A percentile compares a stretch with the other conserved stretches of the same genome.
These are phyloP conservation scores for Trifolium repens DNA, from an alignment of 306 rosid species.

Conservation along the genomic window DNA sequence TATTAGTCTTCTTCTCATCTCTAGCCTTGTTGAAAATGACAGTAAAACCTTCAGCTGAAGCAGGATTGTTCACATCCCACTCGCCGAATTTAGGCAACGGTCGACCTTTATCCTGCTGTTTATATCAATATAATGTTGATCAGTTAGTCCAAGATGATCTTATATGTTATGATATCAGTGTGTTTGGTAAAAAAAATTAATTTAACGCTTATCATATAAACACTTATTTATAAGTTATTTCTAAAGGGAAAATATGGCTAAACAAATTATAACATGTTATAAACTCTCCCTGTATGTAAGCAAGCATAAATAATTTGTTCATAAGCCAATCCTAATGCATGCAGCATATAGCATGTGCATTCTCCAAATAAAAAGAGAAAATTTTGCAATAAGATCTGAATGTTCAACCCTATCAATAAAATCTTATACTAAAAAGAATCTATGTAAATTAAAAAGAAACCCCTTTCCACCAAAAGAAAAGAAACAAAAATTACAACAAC, in stretches of 20 bases:
- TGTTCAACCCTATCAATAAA: constrained; percentile 8
- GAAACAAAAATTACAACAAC: not conserved
- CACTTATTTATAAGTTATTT: not conserved
- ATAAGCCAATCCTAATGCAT: not conserved
- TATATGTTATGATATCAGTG: not conserved
- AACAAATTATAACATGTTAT: not conserved
- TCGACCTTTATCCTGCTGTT: constrained; percentile 66
- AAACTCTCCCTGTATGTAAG: not conserved
- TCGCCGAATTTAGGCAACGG: constrained; percentile 88
- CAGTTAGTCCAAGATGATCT: not conserved
- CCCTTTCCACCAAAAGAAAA: too few species aligned
- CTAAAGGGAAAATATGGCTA: too few species aligned
- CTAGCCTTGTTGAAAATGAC: constrained; percentile 88
- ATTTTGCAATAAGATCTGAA: constrained; percentile 5
- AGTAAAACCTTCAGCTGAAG: constrained; percentile 87
- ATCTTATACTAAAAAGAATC: constrained; percentile 16
- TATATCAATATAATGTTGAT: not conserved
- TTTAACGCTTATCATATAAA: not conserved
- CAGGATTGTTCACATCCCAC: constrained; percentile 92
- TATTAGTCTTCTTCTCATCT: constrained; percentile 76
- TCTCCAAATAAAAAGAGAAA: not conserved
- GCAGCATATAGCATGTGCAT: not conserved
- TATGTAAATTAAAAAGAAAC: not conserved
- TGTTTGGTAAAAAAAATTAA: not conserved
- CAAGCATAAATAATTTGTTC: not conserved